These are phyloP conservation scores for Cercospora zeina DNA, from an alignment of 2,329 filamentous ascomycete species.

Conservation along the genomic window DNA sequence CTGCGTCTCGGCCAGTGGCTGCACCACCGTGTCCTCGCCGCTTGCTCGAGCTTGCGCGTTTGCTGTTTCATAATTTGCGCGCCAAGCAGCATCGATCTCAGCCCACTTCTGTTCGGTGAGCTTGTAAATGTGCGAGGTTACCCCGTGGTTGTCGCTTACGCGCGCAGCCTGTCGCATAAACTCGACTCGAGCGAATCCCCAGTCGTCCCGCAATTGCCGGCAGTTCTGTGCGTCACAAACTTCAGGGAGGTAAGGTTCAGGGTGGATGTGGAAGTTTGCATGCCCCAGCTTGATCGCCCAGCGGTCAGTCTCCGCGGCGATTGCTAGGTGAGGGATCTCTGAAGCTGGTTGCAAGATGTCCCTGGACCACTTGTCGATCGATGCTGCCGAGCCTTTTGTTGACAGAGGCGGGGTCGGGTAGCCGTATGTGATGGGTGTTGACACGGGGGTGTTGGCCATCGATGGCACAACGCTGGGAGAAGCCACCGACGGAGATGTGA, in stretches of 20 bases:
- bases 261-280: slow-evolving; percentile 86
- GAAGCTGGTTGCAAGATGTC: slow-evolving; percentile 55
- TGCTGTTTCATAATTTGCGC: slow-evolving; percentile 65
- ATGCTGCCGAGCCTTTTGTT: slow-evolving; percentile 73
- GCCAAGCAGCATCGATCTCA: slow-evolving; percentile 74
- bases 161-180: slow-evolving; percentile 87
- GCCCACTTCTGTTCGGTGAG: slow-evolving; percentile 89
- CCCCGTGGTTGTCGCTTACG: slow-evolving; percentile 85
- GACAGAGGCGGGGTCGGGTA: slow-evolving; percentile 72
- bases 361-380: slow-evolving; percentile 60
- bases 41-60: slow-evolving; percentile 40
- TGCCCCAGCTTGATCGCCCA: slow-evolving; percentile 87
- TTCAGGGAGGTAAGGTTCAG: slow-evolving; percentile 74
- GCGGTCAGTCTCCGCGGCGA: slow-evolving; percentile 49
- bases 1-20: slow-evolving; percentile 48
- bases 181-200: slow-evolving; percentile 79
- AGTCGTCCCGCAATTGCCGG: slow-evolving; percentile 70
- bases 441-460: slow-evolving; percentile 49
- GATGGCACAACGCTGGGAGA: slow-evolving; percentile 53
- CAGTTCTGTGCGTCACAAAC: slow-evolving; percentile 59
- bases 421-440: slow-evolving; percentile 51
- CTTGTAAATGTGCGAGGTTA: slow-evolving; percentile 83
- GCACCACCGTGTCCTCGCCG: slow-evolving; percentile 46
- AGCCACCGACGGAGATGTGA: slow-evolving; percentile 79
- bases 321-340: slow-evolving; percentile 65